Conservation (phyloP, 2,329 filamentous ascomycete genomes). For the Myriosclerotinia curreyana region DNA sequence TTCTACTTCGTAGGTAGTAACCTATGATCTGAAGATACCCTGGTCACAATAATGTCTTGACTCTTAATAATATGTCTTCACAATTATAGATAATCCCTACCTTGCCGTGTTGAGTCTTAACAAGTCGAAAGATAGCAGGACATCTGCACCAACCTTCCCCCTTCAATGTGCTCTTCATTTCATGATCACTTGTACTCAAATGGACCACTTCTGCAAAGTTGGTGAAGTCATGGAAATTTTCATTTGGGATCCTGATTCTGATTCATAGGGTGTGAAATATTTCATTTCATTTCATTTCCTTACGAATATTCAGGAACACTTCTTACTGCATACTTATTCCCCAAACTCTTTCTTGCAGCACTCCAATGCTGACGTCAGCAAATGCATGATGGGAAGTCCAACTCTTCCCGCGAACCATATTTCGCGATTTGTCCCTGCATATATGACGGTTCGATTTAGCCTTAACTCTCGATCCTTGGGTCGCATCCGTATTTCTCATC, state of each 20-base stretch:
- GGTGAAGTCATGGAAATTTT: neutral
- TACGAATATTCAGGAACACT: constrained; percentile 3
- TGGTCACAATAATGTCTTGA: too few species aligned
- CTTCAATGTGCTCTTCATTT: neutral
- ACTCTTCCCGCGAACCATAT: constrained; percentile 3
- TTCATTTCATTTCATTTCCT: neutral
- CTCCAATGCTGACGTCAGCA: constrained; percentile 13
- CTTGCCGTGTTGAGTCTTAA: constrained; percentile 3
- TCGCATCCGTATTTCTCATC: constrained; percentile 1
- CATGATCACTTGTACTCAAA: neutral
- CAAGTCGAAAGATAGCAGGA: constrained; percentile 10
- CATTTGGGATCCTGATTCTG: too few species aligned
- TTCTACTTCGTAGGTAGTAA: neutral
- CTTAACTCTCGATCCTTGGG: neutral
- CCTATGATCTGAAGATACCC: neutral
- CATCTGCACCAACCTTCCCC: constrained; percentile 2
- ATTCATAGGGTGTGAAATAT: neutral
- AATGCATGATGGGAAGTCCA: neutral
- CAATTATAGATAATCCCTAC: neutral
- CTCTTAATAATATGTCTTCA: neutral
- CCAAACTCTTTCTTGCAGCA: neutral
- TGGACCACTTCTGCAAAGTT: neutral
- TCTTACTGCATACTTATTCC: neutral
- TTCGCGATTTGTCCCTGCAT: constrained; percentile 16
- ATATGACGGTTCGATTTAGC: neutral